Percentiles rank a stretch among this genome's conserved stretches.
Evolutionary conservation across 2,329 filamentous ascomycete species (phyloP).

Genomic region (Phialophora macrospora): DNA sequence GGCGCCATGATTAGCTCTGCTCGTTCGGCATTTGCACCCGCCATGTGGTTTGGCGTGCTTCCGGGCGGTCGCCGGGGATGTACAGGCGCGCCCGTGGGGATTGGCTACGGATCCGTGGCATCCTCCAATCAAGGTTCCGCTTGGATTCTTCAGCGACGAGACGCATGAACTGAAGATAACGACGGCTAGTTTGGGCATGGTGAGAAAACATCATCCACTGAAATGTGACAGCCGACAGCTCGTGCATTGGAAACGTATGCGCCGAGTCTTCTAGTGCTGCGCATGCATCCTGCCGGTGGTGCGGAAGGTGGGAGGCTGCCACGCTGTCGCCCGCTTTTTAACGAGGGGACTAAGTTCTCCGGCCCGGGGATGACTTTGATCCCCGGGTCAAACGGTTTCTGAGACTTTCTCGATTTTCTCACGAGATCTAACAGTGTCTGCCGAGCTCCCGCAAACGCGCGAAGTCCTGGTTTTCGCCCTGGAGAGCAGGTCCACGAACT

Average conservation of each 20-base stretch:
- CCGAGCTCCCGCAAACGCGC: background rate
- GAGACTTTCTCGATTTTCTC: background rate
- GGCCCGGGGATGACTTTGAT: background rate
- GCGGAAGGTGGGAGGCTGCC: background rate
- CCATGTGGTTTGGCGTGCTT: background rate
- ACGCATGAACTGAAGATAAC: slow-evolving; percentile 6
- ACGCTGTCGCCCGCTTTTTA: slow-evolving; percentile 8
- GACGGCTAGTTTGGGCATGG: background rate
- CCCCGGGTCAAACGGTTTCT: no score
- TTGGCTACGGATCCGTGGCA: background rate
- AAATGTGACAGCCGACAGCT: background rate
- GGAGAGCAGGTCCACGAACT: background rate
- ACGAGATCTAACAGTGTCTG: background rate
- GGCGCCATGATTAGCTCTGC: background rate
- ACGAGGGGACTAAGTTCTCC: background rate
- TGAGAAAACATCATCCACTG: background rate
- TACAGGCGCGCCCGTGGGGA: background rate
- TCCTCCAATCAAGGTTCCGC: background rate
- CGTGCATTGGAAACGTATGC: background rate
- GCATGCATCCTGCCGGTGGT: background rate
- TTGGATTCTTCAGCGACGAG: background rate
- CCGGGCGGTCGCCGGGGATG: background rate
- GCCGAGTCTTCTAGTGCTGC: background rate
- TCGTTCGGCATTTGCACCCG: no score
- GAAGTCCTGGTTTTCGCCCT: background rate